Percentiles rank a stretch among this genome's conserved stretches.
These are phyloP conservation scores for Colletotrichum theobromicola DNA, from an alignment of 2,329 filamentous ascomycete genomes.

Conservation along the genomic window DNA sequence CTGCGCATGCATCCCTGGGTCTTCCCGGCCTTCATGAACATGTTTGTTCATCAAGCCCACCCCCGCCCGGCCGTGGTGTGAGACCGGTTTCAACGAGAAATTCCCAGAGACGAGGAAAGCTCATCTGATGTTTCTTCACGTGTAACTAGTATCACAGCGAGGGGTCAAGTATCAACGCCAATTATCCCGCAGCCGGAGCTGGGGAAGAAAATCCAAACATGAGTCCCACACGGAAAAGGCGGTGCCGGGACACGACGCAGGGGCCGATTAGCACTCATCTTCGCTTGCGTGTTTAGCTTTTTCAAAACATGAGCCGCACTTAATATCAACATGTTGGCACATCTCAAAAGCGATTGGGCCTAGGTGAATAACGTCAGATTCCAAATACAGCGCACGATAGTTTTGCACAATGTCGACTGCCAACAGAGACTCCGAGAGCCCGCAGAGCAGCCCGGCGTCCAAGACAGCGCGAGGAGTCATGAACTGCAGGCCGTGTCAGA, in stretches of 20 bases:
- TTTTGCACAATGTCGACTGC: slow-evolving; percentile 6
- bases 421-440: background rate
- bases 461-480: slow-evolving; percentile 1
- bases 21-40: background rate
- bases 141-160: slow-evolving; percentile 14
- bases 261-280: background rate
- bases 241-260: slow-evolving; percentile 2
- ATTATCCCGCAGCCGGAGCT: background rate
- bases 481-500: slow-evolving; percentile 18
- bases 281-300: background rate
- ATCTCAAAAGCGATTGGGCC: background rate
- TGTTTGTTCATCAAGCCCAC: slow-evolving; percentile 8
- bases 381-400: background rate
- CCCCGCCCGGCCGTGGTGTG: slow-evolving; percentile 2
- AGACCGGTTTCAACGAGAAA: slow-evolving; percentile 10
- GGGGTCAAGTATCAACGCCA: slow-evolving; percentile 10
- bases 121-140: slow-evolving; percentile 13
- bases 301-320: slow-evolving; percentile 1
- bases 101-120: background rate
- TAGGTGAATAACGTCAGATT: background rate
- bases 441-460: background rate
- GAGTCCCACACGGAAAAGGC: slow-evolving; percentile 9
- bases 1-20: background rate
- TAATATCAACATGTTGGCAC: slow-evolving; percentile 10
- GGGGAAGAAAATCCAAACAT: background rate